phyloP scores from a whole-genome alignment of 2,329 filamentous ascomycete genomes.

The Xylariaceae sp. region DNA sequence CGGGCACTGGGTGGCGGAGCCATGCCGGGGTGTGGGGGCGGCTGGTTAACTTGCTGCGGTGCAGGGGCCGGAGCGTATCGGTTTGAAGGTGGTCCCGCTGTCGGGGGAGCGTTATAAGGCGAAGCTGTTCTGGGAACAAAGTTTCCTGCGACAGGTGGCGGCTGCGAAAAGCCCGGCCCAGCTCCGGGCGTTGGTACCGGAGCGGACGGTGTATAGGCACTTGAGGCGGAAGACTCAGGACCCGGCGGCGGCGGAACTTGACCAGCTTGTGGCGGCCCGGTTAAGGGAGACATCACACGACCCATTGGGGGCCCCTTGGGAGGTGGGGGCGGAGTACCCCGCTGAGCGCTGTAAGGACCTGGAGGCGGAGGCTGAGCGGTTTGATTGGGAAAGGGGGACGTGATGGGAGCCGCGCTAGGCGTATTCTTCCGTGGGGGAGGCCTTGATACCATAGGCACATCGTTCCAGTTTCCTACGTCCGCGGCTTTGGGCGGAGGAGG shows the following conservation, averaged over 20 bases:
- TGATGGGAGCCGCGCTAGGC: slow-evolving; percentile 62
- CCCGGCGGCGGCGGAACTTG: slow-evolving; percentile 42
- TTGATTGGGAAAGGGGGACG: slow-evolving; percentile 63
- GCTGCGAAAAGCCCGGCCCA: slow-evolving; percentile 26
- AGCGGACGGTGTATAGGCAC: slow-evolving; percentile 59
- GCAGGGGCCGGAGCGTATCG: slow-evolving; percentile 68
- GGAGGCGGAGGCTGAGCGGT: slow-evolving; percentile 53
- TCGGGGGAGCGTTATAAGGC: slow-evolving; percentile 78
- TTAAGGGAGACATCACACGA: slow-evolving; percentile 67
- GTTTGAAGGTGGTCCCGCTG: slow-evolving; percentile 62
- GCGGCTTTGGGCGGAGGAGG: slow-evolving; percentile 65
- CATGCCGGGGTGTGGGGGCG: slow-evolving; percentile 32
- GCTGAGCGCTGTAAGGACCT: slow-evolving; percentile 52
- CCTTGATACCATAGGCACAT: slow-evolving; percentile 76
- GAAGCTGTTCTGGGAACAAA: slow-evolving; percentile 67
- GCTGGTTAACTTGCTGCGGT: slow-evolving; percentile 46
- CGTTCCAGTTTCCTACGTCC: slow-evolving; percentile 84
- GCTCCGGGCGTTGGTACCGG: slow-evolving; percentile 35
- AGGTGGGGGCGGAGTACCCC: slow-evolving; percentile 68
- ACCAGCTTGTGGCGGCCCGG: slow-evolving; percentile 48
- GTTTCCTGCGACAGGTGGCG: slow-evolving; percentile 45
- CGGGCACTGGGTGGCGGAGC: slow-evolving; percentile 35
- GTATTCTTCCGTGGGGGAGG: slow-evolving; percentile 69
- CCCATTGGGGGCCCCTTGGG: slow-evolving; percentile 71
- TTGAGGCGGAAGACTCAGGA: slow-evolving; percentile 53